phyloP scores from a whole-genome alignment of 2,329 filamentous ascomycete genomes.

The Alternaria triticina region DNA sequence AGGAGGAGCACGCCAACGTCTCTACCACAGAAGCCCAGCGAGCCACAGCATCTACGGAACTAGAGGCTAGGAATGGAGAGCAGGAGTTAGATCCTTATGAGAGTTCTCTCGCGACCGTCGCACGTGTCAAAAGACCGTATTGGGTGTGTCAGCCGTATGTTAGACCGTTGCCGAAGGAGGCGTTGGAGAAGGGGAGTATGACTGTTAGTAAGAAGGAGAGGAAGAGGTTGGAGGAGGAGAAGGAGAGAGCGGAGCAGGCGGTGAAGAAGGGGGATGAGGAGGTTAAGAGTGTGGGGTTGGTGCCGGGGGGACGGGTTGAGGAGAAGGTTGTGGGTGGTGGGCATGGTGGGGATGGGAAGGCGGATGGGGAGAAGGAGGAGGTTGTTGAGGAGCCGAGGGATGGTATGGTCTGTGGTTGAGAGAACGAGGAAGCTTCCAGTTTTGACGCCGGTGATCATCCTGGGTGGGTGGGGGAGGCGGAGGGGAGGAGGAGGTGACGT shows the following conservation, averaged over 20 bases:
- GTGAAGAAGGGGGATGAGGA: slow-evolving; percentile 47
- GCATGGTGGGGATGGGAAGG: neutral
- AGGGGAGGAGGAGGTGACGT: no score
- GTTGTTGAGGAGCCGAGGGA: slow-evolving; percentile 52
- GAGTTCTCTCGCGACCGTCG: slow-evolving; percentile 70
- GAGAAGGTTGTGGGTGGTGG: slow-evolving; percentile 51
- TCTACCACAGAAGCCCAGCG: no score
- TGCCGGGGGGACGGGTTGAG: slow-evolving; percentile 54
- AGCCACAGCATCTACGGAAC: no score
- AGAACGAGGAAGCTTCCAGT: neutral
- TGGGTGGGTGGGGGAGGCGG: no score
- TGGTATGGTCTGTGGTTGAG: slow-evolving; percentile 51
- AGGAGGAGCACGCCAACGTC: slow-evolving; percentile 44
- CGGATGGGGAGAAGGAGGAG: slow-evolving; percentile 9
- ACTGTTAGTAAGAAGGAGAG: slow-evolving; percentile 72
- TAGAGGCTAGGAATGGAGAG: no score
- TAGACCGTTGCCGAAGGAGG: slow-evolving; percentile 85
- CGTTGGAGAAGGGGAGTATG: slow-evolving; percentile 80
- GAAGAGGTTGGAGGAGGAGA: slow-evolving; percentile 49
- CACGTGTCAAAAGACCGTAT: slow-evolving; percentile 79
- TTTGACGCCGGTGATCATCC: no score
- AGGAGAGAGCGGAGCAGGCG: slow-evolving; percentile 49
- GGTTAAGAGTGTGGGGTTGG: slow-evolving; percentile 26
- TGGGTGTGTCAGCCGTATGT: slow-evolving; percentile 92
- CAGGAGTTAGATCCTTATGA: slow-evolving; percentile 49